Percentiles rank a stretch among this genome's conserved stretches.
phyloP scores from a whole-genome alignment of 371 early-diverging fungal genomes.

The Caulochytrium protostelioides region DNA sequence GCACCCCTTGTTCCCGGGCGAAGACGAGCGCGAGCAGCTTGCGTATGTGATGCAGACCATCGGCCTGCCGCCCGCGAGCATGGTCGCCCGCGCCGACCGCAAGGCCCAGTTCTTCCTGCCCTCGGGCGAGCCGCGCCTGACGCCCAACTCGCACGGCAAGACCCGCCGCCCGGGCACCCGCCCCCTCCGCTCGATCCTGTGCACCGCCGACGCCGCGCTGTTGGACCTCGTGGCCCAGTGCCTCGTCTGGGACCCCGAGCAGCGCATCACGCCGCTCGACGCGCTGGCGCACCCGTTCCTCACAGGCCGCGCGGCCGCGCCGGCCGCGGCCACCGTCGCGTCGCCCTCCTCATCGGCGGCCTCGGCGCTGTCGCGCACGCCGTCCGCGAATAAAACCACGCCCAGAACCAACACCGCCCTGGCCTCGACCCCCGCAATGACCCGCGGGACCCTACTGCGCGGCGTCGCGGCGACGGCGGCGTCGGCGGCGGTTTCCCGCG shows the following conservation, averaged over 20 bases:
- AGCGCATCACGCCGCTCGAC: constrained; percentile 64
- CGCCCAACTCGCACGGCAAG: constrained; percentile 71
- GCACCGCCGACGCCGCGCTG: constrained; percentile 46
- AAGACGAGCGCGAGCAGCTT: constrained; percentile 85
- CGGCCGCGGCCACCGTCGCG: background rate
- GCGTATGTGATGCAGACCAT: constrained; percentile 80
- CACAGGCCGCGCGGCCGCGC: background rate
- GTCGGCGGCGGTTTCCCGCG: no score
- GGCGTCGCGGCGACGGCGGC: background rate
- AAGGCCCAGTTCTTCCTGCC: constrained; percentile 70
- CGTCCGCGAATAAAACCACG: background rate
- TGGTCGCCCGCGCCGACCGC: constrained; percentile 54
- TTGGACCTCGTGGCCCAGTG: constrained; percentile 66
- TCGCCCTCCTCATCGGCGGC: background rate
- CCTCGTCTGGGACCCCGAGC: constrained; percentile 74
- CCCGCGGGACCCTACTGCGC: background rate
- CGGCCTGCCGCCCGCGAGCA: constrained; percentile 46
- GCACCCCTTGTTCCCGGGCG: constrained; percentile 90
- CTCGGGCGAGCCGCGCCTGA: constrained; percentile 42
- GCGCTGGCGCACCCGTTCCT: constrained; percentile 30
- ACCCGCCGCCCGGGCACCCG: constrained; percentile 56
- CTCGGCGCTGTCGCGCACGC: background rate
- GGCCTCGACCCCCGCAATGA: background rate
- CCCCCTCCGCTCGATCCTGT: constrained; percentile 42
- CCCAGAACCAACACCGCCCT: background rate